Evolutionary conservation across 2,329 filamentous ascomycete genomes (phyloP).

Genomic region (Chaetoscypha palmicola): DNA sequence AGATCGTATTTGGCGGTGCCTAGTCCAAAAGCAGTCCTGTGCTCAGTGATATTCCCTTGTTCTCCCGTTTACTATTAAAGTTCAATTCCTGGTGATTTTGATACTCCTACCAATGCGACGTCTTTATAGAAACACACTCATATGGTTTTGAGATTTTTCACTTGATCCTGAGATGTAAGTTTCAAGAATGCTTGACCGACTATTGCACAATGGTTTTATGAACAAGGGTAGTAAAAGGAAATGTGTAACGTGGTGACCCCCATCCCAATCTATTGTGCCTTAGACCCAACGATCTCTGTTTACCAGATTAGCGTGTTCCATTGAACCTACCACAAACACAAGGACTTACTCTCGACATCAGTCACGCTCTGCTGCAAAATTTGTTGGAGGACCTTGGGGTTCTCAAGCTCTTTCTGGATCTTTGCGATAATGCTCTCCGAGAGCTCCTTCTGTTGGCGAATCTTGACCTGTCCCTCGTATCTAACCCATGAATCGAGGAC

Average conservation of each 20-base stretch:
- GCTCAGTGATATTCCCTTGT: no score
- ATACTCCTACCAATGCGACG: no score
- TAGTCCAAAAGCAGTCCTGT: no score
- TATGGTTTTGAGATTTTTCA: no score
- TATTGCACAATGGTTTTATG: slow-evolving; percentile 56
- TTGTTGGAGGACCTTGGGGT: slow-evolving; percentile 93
- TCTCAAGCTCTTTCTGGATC: slow-evolving; percentile 98
- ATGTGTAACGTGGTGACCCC: slow-evolving; percentile 30
- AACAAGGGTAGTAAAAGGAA: slow-evolving; percentile 48
- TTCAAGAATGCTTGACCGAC: slow-evolving; percentile 33
- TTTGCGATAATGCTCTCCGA: slow-evolving; percentile 90
- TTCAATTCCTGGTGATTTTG: no score
- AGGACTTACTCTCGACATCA: slow-evolving; percentile 85
- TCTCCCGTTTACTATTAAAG: no score
- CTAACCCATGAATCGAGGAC: slow-evolving; percentile 98
- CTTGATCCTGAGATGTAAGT: no score
- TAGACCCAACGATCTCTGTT: slow-evolving; percentile 55
- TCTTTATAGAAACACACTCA: no score
- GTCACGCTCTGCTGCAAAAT: slow-evolving; percentile 94
- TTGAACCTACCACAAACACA: neutral
- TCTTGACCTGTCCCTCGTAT: slow-evolving; percentile 98
- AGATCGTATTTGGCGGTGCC: no score
- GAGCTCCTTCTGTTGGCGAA: slow-evolving; percentile 95
- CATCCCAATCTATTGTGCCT: slow-evolving; percentile 54
- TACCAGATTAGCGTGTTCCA: slow-evolving; percentile 30